Conservation (phyloP, 768 basidiomycete genomes). For the Trametes meyenii region DNA sequence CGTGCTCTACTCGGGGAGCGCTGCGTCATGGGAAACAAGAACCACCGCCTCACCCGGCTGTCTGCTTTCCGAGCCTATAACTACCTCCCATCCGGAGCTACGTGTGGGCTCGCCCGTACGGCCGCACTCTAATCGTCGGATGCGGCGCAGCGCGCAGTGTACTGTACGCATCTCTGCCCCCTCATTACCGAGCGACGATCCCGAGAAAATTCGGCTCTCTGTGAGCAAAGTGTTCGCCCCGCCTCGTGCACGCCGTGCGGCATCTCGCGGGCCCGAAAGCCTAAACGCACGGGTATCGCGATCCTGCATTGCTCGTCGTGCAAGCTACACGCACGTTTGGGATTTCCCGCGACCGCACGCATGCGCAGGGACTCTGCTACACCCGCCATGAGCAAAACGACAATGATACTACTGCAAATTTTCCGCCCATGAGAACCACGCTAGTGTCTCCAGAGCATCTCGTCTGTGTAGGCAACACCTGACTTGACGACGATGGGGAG, state of each 20-base stretch:
- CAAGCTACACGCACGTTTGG: not conserved
- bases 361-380: not conserved
- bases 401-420: too few relatives aligned
- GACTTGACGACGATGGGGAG: not conserved
- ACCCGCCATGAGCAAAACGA: too few relatives aligned
- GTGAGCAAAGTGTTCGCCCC: not conserved
- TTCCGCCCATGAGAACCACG: not conserved
- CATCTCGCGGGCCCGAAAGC: constrained; percentile 5
- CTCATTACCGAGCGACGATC: too few relatives aligned
- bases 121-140: not conserved
- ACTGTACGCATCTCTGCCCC: not conserved
- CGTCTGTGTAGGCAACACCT: not conserved
- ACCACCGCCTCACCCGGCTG: not conserved
- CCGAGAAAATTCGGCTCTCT: not conserved
- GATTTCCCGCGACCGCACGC: constrained; percentile 11
- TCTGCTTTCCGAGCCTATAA: not conserved
- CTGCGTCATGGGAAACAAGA: constrained; percentile 10
- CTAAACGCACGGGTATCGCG: not conserved
- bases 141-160: not conserved
- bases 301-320: not conserved
- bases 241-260: constrained; percentile 1
- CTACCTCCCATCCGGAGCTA: not conserved
- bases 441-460: not conserved
- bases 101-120: not conserved
- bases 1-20: not conserved